Evolutionary conservation across 805 yeast species (phyloP), one percentile per base, ranked within the genome.

Genomic region (Diddensiella transvaalensis): DNA sequence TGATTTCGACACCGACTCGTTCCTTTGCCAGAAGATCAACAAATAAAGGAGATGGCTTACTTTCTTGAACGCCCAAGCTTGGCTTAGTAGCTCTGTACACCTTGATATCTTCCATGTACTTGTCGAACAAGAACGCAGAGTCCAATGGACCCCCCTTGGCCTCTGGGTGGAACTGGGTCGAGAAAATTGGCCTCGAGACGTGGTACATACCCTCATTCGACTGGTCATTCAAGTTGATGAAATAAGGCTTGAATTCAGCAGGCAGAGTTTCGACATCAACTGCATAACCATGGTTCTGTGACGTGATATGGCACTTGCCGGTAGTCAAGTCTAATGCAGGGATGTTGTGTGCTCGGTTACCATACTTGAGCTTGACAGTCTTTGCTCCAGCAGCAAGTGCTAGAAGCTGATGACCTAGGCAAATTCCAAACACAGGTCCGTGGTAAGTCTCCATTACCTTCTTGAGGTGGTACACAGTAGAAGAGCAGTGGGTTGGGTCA

Each of bases 121-220:
- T 87, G 74, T 93, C 98, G 60, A 93, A 93, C 68, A 93, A 74
- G 71, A 81, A 87, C 2, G 88, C 78, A 11, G 96, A 86, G 69
- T 93, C 99, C 61, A 85, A 77, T 50, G 99, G 99, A 59, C 99
- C 99, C 60, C 99, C 98, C 73, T 89, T 91, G 49, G 99, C 98
- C 71, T 93, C 99, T 42, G 99, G 99, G 68, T 93, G 99, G 78
- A 93, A 93, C 70, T 93, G 99, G 2, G 96, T 88, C 33, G 96
- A 87, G 72, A 91, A 93, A 48, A 91, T 86, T 45, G 99, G 99
- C 67, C 80, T 84, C 35, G 79, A 64, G 49, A 73, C 77, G 69
- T 93, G 99, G 61, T 82, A 84, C 96, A 93, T 89, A 61, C 99
- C 99, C 72, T 93, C 99, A 69, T 93, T 93, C 47, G 96, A 86